These are phyloP conservation scores for Ophiostoma novo-ulmi DNA, from an alignment of 2,329 filamentous ascomycete species.

Conservation along the genomic window DNA sequence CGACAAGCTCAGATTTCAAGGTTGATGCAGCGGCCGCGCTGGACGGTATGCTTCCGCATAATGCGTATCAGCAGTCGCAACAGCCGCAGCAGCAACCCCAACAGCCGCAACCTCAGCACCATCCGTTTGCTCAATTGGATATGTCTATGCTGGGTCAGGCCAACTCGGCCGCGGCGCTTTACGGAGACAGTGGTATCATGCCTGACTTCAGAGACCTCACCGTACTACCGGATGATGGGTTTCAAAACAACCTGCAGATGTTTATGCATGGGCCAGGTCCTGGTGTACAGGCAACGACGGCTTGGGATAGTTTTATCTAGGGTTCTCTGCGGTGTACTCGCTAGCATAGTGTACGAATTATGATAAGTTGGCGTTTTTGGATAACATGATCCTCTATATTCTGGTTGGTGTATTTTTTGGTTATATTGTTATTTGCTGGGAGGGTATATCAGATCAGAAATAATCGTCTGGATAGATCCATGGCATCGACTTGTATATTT, in stretches of 20 bases:
- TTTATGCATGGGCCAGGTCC: slow-evolving; percentile 41
- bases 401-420: background rate
- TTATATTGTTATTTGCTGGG: background rate
- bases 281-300: slow-evolving; percentile 27
- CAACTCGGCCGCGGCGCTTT: background rate
- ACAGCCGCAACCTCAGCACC: background rate
- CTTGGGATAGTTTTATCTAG: slow-evolving; percentile 29
- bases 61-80: slow-evolving; percentile 2
- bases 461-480: background rate
- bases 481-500: background rate
- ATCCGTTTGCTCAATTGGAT: background rate
- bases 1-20: background rate
- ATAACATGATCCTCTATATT: background rate
- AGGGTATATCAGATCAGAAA: background rate
- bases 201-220: slow-evolving; percentile 4
- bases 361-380: background rate
- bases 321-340: slow-evolving; percentile 20
- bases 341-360: background rate
- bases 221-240: slow-evolving; percentile 39
- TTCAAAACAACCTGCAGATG: slow-evolving; percentile 43
- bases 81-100: background rate
- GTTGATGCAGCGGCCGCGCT: slow-evolving; percentile 12
- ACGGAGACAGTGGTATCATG: slow-evolving; percentile 15
- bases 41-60: slow-evolving; percentile 15
- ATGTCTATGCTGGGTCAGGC: slow-evolving; percentile 17